A percentile compares a stretch with the other conserved stretches of the same genome.
These are phyloP conservation scores for Blastobotrys persicus DNA, from an alignment of 1,139 yeast genomes.

Conservation along the genomic window DNA sequence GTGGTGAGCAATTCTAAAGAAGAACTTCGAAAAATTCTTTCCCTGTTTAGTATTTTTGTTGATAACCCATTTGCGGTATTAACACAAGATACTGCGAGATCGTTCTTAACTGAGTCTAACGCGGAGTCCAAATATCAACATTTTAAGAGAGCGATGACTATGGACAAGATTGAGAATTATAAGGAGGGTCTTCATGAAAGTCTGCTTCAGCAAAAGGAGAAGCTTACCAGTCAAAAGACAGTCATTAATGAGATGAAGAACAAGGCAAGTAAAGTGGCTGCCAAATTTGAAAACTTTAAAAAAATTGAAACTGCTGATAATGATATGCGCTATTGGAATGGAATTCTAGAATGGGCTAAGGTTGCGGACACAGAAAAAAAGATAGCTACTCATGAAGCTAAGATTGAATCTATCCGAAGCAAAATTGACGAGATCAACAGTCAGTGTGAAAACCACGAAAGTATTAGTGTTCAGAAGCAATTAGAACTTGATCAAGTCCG, in stretches of 20 bases:
- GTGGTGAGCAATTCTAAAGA: constrained; percentile 59
- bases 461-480: constrained; percentile 10
- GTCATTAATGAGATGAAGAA: constrained; percentile 10
- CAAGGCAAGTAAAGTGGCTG: neutral
- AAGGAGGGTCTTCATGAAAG: constrained; percentile 37
- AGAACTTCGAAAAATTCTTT: constrained; percentile 65
- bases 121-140: constrained; percentile 67
- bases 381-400: constrained; percentile 29
- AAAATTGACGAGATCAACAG: neutral
- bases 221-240: constrained; percentile 35
- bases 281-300: neutral
- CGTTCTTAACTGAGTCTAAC: constrained; percentile 50
- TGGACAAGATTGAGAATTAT: constrained; percentile 46
- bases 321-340: constrained; percentile 7
- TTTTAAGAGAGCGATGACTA: constrained; percentile 76
- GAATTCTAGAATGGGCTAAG: constrained; percentile 23
- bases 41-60: constrained; percentile 70
- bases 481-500: constrained; percentile 22
- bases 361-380: constrained; percentile 28
- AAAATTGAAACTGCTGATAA: neutral
- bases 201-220: constrained; percentile 41
- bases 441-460: neutral
- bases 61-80: constrained; percentile 92
- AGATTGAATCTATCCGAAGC: constrained; percentile 24
- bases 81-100: constrained; percentile 92